phyloP scores from a whole-genome alignment of 2,329 filamentous ascomycete species.

The Aotearoamyces nothofagi region DNA sequence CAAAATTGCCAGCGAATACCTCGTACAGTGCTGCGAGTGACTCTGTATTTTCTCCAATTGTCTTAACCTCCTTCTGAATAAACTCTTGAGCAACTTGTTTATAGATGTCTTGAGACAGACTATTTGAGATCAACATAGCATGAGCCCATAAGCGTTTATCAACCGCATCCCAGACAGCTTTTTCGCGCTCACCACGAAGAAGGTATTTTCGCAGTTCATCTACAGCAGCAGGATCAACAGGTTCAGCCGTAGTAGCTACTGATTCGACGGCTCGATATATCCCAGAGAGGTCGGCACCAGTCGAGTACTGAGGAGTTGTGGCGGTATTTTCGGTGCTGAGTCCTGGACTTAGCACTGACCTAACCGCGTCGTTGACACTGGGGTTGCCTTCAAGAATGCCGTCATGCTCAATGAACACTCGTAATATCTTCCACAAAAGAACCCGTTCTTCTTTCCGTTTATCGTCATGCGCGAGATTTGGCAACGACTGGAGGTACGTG shows the following conservation, averaged over 20 bases:
- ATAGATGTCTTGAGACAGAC: constrained; percentile 68
- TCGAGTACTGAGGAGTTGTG: constrained; percentile 18
- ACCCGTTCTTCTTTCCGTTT: constrained; percentile 68
- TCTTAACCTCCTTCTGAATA: constrained; percentile 85
- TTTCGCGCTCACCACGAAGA: constrained; percentile 69
- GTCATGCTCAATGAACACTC: constrained; percentile 73
- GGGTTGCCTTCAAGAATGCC: constrained; percentile 62
- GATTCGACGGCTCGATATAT: constrained; percentile 20
- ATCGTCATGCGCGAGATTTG: constrained; percentile 38
- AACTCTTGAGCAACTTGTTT: constrained; percentile 93
- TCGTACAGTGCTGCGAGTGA: constrained; percentile 86
- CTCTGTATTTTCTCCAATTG: constrained; percentile 63
- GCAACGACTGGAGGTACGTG: constrained; percentile 25
- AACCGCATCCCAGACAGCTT: constrained; percentile 84
- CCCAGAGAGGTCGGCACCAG: constrained; percentile 23
- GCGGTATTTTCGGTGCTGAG: constrained; percentile 17
- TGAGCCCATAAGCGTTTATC: constrained; percentile 94
- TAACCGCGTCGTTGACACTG: constrained; percentile 58
- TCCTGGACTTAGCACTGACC: constrained; percentile 55
- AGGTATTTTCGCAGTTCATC: constrained; percentile 60
- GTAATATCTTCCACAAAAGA: constrained; percentile 76
- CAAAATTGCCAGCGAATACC: constrained; percentile 82
- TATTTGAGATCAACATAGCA: constrained; percentile 75
- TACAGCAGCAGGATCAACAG: constrained; percentile 52
- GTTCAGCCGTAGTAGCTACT: constrained; percentile 41